Evolutionary conservation across 768 basidiomycete species (phyloP).

Genomic region (Tremella fuciformis): DNA sequence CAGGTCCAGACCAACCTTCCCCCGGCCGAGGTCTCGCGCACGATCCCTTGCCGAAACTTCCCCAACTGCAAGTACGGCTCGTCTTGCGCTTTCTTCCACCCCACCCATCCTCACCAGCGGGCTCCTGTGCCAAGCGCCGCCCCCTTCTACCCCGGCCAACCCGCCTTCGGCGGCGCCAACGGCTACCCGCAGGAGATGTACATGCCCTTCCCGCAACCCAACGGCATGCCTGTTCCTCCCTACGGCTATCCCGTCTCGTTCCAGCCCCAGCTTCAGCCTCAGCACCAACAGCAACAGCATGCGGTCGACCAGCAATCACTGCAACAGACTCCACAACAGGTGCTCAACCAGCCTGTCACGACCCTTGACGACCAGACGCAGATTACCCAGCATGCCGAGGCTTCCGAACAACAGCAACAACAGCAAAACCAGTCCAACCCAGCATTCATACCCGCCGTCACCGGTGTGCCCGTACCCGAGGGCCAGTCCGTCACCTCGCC

Average conservation of each 20-base stretch:
- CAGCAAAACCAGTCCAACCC: constrained; percentile 3
- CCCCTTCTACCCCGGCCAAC: constrained; percentile 21
- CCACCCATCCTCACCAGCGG: constrained; percentile 29
- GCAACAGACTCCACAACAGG: constrained; percentile 3
- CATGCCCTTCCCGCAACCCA: constrained; percentile 20
- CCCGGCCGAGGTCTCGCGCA: constrained; percentile 50
- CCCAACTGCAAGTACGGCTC: constrained; percentile 52
- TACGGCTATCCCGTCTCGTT: constrained; percentile 1
- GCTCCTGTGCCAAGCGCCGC: constrained; percentile 6
- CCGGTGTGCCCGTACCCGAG: neutral
- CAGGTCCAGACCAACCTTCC: constrained; percentile 41
- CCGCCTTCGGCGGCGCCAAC: constrained; percentile 14
- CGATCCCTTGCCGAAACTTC: constrained; percentile 53
- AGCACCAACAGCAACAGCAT: neutral
- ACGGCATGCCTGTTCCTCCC: neutral
- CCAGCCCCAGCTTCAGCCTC: constrained; percentile 19
- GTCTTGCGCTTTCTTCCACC: constrained; percentile 52
- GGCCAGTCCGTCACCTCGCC: constrained; percentile 21
- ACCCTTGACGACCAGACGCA: neutral
- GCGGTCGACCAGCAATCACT: constrained; percentile 6
- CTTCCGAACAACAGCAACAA: neutral
- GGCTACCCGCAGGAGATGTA: constrained; percentile 6
- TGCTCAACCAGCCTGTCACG: neutral
- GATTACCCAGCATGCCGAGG: constrained; percentile 3
- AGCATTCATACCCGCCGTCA: constrained; percentile 12